These are phyloP conservation scores for Phialophora macrospora DNA, from an alignment of 2,329 filamentous ascomycete species.

Conservation along the genomic window DNA sequence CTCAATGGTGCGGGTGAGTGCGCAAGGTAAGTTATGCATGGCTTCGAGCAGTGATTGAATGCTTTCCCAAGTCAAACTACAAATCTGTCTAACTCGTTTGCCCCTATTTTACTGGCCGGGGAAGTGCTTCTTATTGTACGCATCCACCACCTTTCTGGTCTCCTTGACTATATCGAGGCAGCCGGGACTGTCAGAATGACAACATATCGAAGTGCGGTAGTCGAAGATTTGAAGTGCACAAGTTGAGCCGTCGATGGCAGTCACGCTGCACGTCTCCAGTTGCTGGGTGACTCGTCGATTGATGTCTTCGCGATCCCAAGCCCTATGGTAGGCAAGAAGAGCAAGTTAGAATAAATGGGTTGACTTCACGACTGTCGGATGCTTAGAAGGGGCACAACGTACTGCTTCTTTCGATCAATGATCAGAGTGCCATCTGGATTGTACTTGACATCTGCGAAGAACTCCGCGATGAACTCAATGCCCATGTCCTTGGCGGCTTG, in stretches of 20 bases:
- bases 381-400: background rate
- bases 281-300: conserved; percentile 50
- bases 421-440: conserved; percentile 55
- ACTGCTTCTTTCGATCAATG: conserved; percentile 61
- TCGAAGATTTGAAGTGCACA: conserved; percentile 45
- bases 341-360: background rate
- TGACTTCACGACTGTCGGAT: background rate
- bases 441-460: conserved; percentile 63
- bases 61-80: no score
- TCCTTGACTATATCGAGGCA: conserved; percentile 52
- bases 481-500: conserved; percentile 58
- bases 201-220: conserved; percentile 52
- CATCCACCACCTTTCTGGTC: conserved; percentile 42
- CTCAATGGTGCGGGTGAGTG: no score
- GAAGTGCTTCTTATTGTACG: no score
- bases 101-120: no score
- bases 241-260: conserved; percentile 48
- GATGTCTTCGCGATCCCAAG: conserved; percentile 48
- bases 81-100: no score
- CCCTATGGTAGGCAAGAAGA: conserved; percentile 45
- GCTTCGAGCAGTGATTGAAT: no score
- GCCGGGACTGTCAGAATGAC: conserved; percentile 54
- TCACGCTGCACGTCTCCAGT: conserved; percentile 48
- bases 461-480: conserved; percentile 58
- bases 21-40: no score